A percentile compares a stretch with the other conserved stretches of the same genome.
phyloP scores from a whole-genome alignment of 345 rosid species.

The Adansonia digitata region DNA sequence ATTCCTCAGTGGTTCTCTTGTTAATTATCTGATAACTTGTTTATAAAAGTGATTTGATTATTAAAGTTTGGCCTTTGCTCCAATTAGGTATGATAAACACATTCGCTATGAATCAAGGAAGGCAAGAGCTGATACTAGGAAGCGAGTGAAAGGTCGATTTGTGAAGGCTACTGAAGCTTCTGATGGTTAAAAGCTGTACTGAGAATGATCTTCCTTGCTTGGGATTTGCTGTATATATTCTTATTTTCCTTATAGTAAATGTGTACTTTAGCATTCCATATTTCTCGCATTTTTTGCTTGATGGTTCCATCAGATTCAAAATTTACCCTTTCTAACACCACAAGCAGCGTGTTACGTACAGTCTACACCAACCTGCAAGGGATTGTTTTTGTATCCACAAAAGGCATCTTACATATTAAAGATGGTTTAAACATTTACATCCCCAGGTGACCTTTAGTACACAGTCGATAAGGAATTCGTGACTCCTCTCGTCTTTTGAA shows the following conservation, averaged over 20 bases:
- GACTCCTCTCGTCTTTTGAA: too few relatives aligned
- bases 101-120: constrained; percentile 93
- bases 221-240: constrained; percentile 27
- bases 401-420: too few relatives aligned
- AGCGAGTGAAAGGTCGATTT: constrained; percentile 88
- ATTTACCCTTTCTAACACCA: not conserved
- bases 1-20: not conserved
- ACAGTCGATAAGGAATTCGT: too few relatives aligned
- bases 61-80: not conserved
- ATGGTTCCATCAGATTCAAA: not conserved
- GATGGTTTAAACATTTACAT: too few relatives aligned
- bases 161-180: constrained; percentile 65
- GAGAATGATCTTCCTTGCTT: not conserved
- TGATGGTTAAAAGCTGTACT: constrained; percentile 24
- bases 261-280: constrained; percentile 5
- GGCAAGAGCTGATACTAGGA: constrained; percentile 90
- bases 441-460: too few relatives aligned
- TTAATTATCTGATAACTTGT: not conserved
- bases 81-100: constrained; percentile 74
- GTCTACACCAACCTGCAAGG: too few relatives aligned
- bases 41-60: not conserved
- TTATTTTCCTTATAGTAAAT: constrained; percentile 9
- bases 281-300: too few relatives aligned
- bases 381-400: too few relatives aligned
- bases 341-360: not conserved